Evolutionary conservation across 1,284 basidiomycete genomes (phyloP).

Genomic region (Puccinia coronata): DNA sequence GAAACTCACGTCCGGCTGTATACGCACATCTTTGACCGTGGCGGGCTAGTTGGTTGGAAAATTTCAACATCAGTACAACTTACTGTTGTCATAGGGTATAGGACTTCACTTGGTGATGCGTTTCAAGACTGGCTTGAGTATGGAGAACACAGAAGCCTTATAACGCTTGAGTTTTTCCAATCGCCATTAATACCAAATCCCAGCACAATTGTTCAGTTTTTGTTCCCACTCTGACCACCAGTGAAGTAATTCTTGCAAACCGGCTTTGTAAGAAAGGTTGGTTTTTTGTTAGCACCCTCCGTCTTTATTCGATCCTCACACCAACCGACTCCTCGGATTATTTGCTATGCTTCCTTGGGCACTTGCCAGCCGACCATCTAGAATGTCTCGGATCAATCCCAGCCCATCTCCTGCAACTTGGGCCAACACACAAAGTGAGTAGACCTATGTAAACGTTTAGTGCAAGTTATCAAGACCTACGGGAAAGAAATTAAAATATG

Average conservation of each 20-base stretch:
- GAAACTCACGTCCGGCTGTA: background rate
- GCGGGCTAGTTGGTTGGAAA: background rate
- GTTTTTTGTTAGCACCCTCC: background rate
- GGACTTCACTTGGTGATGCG: no score
- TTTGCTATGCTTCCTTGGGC: slow-evolving; percentile 7
- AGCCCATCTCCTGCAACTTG: background rate
- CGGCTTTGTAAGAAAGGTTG: slow-evolving; percentile 10
- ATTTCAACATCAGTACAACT: background rate
- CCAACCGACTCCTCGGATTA: background rate
- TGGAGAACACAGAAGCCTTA: background rate
- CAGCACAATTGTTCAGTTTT: background rate
- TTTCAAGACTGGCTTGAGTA: background rate
- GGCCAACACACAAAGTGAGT: background rate
- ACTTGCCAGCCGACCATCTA: background rate
- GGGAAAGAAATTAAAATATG: background rate
- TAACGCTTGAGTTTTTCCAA: background rate
- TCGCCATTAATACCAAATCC: background rate
- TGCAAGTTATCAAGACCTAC: background rate
- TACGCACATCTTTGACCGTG: background rate
- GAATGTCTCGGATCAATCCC: background rate
- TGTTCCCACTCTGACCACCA: background rate
- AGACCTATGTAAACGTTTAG: background rate
- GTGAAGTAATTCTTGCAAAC: slow-evolving; percentile 19
- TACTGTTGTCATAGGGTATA: background rate
- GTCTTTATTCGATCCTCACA: background rate